Percentiles rank a stretch among this genome's conserved stretches.
Evolutionary conservation across 2,329 filamentous ascomycete genomes (phyloP).

Genomic region (Akanthomyces uredinophilus): DNA sequence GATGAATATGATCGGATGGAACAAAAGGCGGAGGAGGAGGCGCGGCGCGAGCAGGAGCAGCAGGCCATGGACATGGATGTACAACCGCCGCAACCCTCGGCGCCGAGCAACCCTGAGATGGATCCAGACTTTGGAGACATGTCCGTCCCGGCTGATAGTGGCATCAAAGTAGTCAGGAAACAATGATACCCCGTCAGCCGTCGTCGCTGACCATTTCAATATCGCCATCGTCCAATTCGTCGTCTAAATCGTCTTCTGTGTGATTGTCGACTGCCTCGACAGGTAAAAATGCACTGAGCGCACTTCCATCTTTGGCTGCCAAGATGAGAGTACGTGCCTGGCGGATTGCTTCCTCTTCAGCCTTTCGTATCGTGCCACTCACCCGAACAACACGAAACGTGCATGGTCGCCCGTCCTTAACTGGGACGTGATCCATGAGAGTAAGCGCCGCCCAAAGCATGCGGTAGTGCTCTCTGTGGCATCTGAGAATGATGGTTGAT

Average conservation of each 20-base stretch:
- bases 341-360: constrained; percentile 82
- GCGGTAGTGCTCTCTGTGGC: constrained; percentile 75
- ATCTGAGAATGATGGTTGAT: constrained; percentile 85
- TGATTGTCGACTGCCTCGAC: constrained; percentile 30
- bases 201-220: constrained; percentile 41
- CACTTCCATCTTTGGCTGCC: constrained; percentile 51
- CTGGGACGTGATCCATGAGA: constrained; percentile 66
- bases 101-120: constrained; percentile 23
- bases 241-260: constrained; percentile 27
- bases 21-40: constrained; percentile 69
- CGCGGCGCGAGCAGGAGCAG: constrained; percentile 39
- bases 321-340: constrained; percentile 68
- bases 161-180: constrained; percentile 68
- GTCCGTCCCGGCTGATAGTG: constrained; percentile 51
- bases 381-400: constrained; percentile 82
- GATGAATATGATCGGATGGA: constrained; percentile 83
- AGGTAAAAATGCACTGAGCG: constrained; percentile 9
- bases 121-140: constrained; percentile 49
- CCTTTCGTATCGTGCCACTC: constrained; percentile 88
- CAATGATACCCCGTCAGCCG: constrained; percentile 45
- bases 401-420: constrained; percentile 57
- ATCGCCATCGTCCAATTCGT: constrained; percentile 38
- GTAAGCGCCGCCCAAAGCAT: constrained; percentile 88
- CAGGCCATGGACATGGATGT: constrained; percentile 33
- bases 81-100: constrained; percentile 20